Evolutionary conservation across 2,329 filamentous ascomycete genomes (phyloP), one percentile per base, ranked within the genome.

Genomic region (Pseudocercospora fuligena): DNA sequence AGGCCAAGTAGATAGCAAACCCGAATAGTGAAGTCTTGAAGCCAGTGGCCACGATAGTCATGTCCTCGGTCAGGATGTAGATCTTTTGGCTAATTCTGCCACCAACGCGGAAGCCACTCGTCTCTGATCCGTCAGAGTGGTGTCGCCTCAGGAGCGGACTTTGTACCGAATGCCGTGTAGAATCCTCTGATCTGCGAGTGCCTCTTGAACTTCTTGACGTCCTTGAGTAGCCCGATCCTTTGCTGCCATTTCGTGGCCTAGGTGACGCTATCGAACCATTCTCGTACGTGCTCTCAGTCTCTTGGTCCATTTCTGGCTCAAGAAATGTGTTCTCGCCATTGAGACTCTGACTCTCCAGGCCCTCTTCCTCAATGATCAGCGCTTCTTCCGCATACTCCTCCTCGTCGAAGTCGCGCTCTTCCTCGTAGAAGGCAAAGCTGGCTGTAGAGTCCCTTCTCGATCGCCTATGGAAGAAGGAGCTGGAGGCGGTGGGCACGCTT

Each of bases 11-110:
- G 0, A 89, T 69, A 1, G 85, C 78, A 73, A 89, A 91, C 1
- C 95, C 93, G 14, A 88, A 67, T 3, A 81, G 78, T 69, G 90
- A 94, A 3, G 93, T 97, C 59, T 86, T 88, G 79, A 98, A 99
- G 0, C 95, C 95, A 25, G 94, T 93, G 75, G 98, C 89, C 29
- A 94, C 94, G 73, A 97, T 93, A 0, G 93, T 97, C 70, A 99
- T 83, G 78, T 99, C 95, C 79, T 99, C 95, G 49, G 92, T 97
- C 66, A 89, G 85, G 80, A 99, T 93, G 79, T 97, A 95, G 25
- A 97, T 86, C 81, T 97, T 98, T 79, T 99, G 95, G 74, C 87
- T 96, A 29, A 87, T 84, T 65, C 92, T 88, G 49, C 88, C 87
- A 11, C 86, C 87, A 47, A 82, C 83, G 59, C 86, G 87, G 69